Percentiles rank a stretch among this genome's conserved stretches.
These are phyloP conservation scores for Berkeleyomyces rouxiae DNA, from an alignment of 2,329 filamentous ascomycete species.

Conservation along the genomic window DNA sequence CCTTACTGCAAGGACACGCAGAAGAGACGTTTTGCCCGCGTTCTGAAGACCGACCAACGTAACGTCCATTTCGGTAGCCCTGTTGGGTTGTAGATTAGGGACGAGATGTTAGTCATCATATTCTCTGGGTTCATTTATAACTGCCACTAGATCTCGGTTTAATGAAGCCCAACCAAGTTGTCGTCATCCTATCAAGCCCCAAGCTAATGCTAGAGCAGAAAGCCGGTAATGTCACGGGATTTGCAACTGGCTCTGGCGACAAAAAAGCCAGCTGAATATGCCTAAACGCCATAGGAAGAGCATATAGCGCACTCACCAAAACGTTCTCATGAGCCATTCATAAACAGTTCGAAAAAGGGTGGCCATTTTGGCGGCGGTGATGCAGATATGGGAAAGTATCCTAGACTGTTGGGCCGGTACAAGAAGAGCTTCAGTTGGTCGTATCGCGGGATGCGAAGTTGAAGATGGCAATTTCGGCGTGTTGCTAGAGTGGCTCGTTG, in stretches of 20 bases:
- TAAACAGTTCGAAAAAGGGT: conserved; percentile 87
- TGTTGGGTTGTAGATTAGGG: conserved; percentile 22
- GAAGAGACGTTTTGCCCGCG: conserved; percentile 88
- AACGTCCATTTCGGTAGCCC: conserved; percentile 99
- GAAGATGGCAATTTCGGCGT: background rate
- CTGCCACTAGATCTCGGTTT: too few relatives aligned
- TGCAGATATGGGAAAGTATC: background rate
- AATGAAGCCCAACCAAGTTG: background rate
- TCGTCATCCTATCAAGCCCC: background rate
- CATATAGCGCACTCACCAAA: conserved; percentile 52
- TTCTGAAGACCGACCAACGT: conserved; percentile 98
- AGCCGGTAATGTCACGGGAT: background rate
- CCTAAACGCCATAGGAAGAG: background rate
- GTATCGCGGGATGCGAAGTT: background rate
- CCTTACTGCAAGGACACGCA: conserved; percentile 87
- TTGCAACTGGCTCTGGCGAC: background rate
- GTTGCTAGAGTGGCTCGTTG: background rate
- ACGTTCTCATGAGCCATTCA: conserved; percentile 94
- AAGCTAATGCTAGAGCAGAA: background rate
- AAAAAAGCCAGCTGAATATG: background rate
- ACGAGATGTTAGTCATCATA: too few relatives aligned
- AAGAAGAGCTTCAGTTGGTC: background rate
- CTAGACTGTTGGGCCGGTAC: background rate
- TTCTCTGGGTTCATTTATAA: too few relatives aligned
- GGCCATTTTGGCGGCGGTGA: conserved; percentile 46